Conservation (phyloP, 2,329 filamentous ascomycete species). For the Zalaria sp. region DNA sequence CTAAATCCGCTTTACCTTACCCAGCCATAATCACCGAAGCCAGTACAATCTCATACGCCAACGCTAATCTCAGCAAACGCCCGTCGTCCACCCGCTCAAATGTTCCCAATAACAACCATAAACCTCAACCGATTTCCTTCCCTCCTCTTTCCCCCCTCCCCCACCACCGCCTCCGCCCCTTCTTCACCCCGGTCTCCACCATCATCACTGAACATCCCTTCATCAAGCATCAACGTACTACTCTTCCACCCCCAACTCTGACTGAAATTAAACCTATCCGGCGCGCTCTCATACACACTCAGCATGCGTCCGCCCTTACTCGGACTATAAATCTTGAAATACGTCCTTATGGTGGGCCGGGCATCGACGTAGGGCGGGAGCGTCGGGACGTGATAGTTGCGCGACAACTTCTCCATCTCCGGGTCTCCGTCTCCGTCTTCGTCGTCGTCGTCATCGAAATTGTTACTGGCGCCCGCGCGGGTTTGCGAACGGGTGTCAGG, state of each 20-base stretch:
- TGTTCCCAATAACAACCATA: conserved; percentile 45
- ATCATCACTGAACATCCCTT: conserved; percentile 22
- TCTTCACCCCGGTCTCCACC: conserved; percentile 21
- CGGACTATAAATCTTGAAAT: conserved; percentile 49
- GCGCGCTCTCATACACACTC: conserved; percentile 44
- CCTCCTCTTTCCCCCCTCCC: conserved; percentile 9
- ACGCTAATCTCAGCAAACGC: too few relatives aligned
- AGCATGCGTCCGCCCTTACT: conserved; percentile 43
- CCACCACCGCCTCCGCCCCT: conserved; percentile 15
- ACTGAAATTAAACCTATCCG: conserved; percentile 45
- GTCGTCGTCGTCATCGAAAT: conserved; percentile 11
- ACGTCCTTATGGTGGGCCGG: conserved; percentile 43
- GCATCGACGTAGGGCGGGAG: conserved; percentile 41
- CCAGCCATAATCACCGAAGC: too few relatives aligned
- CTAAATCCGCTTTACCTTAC: too few relatives aligned
- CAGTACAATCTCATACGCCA: too few relatives aligned
- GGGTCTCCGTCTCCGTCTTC: conserved; percentile 5
- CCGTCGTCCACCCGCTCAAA: conserved; percentile 11
- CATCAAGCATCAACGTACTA: conserved; percentile 42
- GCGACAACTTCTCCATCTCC: conserved; percentile 9
- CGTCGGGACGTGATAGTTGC: conserved; percentile 23
- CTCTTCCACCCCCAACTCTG: conserved; percentile 50
- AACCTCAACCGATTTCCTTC: conserved; percentile 37
- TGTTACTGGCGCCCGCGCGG: neutral
- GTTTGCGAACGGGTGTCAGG: conserved; percentile 6